Evolutionary conservation across 176 grass and related monocot genomes (phyloP), one percentile per base, ranked within the genome.

Genomic region (Alloteropsis semialata): DNA sequence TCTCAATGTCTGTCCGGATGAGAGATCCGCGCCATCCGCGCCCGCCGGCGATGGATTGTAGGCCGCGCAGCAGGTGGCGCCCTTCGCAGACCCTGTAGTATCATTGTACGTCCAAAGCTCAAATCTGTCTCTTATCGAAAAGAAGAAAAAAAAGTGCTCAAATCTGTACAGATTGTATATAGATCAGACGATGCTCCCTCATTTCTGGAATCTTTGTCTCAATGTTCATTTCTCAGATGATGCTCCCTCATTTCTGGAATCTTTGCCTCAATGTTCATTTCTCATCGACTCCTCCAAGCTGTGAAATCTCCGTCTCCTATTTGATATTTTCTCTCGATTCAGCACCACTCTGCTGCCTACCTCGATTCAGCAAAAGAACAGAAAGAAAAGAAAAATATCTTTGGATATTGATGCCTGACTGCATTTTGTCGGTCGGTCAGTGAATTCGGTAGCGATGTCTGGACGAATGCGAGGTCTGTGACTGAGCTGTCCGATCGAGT

Each of bases 331-430:
- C 19, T 60, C 25, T 8, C 11, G 1, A 3, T 59, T 18, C 38
- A 55, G 24, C n/a, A 8, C 10, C 5, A 49, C 15, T 16, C 3
- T 18, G 16, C 48, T 50, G 4, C 1, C n/a, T 39, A 15, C 25
- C 53, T 10, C 3, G 1, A 72, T 45, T 44, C 19, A 45, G 22
- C 53, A 7, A 9, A 8, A n/a, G n/a, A n/a, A n/a, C n/a, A n/a
- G n/a, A n/a, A 51, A 51, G 43, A 4, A 50, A 63, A 36, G 18
- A 85, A 77, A 70, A 22, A 84, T 41, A 70, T 65, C 48, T 15
- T 9, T 51, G 8, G 38, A 19, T 25, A 14, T 28, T 16, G 44
- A 10, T 58, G 49, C 36, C 36, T 39, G 64, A n/a, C 19, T 3
- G 37, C 24, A 38, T 22, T 53, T 21, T 74, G 48, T 63, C 29